Evolutionary conservation across 345 rosid genomes (phyloP).

Genomic region (Eucalyptus guilfoylei): DNA sequence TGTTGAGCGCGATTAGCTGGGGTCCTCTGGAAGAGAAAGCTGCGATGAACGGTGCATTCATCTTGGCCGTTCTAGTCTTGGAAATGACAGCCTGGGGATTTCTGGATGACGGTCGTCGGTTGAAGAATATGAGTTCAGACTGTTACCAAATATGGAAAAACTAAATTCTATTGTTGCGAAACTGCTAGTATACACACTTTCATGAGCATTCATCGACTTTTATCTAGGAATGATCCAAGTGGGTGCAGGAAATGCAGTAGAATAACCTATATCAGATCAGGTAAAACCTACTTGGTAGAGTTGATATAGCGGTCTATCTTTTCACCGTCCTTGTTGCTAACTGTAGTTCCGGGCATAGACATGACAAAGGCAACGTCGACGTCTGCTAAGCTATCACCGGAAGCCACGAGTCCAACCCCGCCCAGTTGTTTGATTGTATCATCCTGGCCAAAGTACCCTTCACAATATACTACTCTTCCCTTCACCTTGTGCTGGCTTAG

Average conservation of each 20-base stretch:
- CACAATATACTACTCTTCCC: slow-evolving; percentile 66
- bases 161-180: background rate
- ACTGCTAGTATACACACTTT: background rate
- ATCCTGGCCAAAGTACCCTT: slow-evolving; percentile 30
- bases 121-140: background rate
- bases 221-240: background rate
- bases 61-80: slow-evolving; percentile 27
- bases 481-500: slow-evolving; percentile 35
- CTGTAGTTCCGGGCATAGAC: slow-evolving; percentile 23
- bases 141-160: background rate
- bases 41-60: slow-evolving; percentile 42
- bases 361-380: slow-evolving; percentile 23
- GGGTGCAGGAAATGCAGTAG: background rate
- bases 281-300: slow-evolving; percentile 47
- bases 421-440: slow-evolving; percentile 17
- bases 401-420: slow-evolving; percentile 46
- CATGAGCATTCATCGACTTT: background rate
- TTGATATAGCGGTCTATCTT: slow-evolving; percentile 51
- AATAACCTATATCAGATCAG: background rate
- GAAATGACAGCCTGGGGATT: slow-evolving; percentile 44
- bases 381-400: slow-evolving; percentile 9
- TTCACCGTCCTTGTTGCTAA: slow-evolving; percentile 20
- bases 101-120: slow-evolving; percentile 13
- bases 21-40: slow-evolving; percentile 88
- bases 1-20: slow-evolving; percentile 33